phyloP scores from a whole-genome alignment of 768 basidiomycete species.

The Multifurca ochricompacta region DNA sequence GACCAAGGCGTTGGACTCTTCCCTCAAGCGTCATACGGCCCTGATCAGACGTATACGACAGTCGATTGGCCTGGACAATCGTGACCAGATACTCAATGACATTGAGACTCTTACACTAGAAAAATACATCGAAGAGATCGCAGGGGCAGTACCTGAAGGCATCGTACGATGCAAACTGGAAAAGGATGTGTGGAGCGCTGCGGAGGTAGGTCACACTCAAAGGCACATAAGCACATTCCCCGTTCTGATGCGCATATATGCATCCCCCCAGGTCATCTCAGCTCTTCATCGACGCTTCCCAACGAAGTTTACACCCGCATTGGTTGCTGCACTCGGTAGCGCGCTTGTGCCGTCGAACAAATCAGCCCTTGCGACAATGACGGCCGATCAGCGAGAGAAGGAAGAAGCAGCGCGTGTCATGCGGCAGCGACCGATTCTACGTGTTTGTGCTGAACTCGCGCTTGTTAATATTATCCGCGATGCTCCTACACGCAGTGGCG shows the following conservation, averaged over 20 bases:
- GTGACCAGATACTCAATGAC: slow-evolving; percentile 86
- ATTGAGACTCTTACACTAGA: slow-evolving; percentile 83
- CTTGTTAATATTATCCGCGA: slow-evolving; percentile 79
- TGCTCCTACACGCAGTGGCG: slow-evolving; percentile 58
- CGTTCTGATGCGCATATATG: slow-evolving; percentile 5
- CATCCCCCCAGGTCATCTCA: slow-evolving; percentile 62
- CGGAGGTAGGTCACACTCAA: slow-evolving; percentile 56
- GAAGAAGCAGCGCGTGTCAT: slow-evolving; percentile 75
- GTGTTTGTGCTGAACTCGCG: slow-evolving; percentile 86
- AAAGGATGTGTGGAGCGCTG: slow-evolving; percentile 84
- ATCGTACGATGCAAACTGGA: slow-evolving; percentile 83
- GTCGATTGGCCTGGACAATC: slow-evolving; percentile 74
- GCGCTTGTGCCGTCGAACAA: slow-evolving; percentile 55
- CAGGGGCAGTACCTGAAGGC: slow-evolving; percentile 80
- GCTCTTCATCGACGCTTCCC: slow-evolving; percentile 84
- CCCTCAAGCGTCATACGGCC: slow-evolving; percentile 91
- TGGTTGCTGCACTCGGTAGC: slow-evolving; percentile 52
- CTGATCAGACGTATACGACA: slow-evolving; percentile 90
- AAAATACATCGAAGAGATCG: slow-evolving; percentile 95
- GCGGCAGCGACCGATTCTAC: slow-evolving; percentile 77
- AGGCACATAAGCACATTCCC: neutral
- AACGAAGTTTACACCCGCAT: slow-evolving; percentile 62
- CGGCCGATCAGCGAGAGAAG: slow-evolving; percentile 81
- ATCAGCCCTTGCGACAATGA: slow-evolving; percentile 45
- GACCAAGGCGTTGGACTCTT: slow-evolving; percentile 75